Base-by-base conservation (phyloP, 345 rosid genomes). In the Salix viminalis region DNA sequence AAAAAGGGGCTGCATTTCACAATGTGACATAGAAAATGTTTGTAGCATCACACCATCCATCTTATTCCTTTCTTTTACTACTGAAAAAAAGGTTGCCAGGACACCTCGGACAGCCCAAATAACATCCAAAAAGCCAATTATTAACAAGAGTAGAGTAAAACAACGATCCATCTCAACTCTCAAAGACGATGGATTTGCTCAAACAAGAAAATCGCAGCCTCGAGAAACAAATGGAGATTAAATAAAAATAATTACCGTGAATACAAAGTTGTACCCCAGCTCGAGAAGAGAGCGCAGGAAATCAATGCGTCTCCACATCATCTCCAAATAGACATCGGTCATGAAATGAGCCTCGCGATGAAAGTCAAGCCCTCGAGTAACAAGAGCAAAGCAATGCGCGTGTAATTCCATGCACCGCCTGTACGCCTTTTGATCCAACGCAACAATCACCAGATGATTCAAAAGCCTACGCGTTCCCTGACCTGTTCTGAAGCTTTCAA, bases 251-350 rank as follows among this genome's bases (percentile, higher is more conserved):
- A 48, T 77, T 90, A 95, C 99, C 86, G 99, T 93, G 90, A 93
- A 95, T 60, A 95, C 84, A 32, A 95, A 95, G 76, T 82, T 88
- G 79, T 91, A 95, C 9, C 97, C 97, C 92, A 90, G 26, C 78
- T 91, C 97, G 77, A 95, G 98, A 78, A 95, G 89, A 67, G 89
- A 68, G 5, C 85, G 86, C 60, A 95, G 75, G 80, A 95, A 91
- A 58, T 90, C 91, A 65, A 95, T 88, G 77, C 99, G 87, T 80
- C 88, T 90, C 98, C 99, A 95, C 99, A 93, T 93, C 99, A 93
- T 89, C 82, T 85, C 85, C 88, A 95, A 84, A 85, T 95, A 95
- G 42, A 80, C 75, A 32, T 80, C 77, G 23, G 98, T 91, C 98
- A 91, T 95, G 77, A 93, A 95, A 65, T 88, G 88, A 26, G 99